Conservation (phyloP, 2,329 filamentous ascomycete genomes). For the Cladosporium oxysporum region DNA sequence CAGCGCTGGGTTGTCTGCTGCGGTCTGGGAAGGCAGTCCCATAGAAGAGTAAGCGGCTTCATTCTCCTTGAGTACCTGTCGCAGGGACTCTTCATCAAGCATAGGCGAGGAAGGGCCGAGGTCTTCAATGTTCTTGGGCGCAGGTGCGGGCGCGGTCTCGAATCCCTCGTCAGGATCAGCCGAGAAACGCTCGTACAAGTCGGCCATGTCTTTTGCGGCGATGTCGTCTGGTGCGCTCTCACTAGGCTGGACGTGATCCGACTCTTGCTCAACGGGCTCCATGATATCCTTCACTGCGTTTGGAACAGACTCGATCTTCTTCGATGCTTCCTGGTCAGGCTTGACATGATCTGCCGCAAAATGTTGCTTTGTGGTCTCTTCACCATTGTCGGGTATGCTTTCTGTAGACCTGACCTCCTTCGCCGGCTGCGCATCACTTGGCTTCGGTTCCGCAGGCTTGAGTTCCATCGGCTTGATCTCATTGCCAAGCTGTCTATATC, state of each 20-base stretch:
- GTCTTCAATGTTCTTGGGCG: neutral
- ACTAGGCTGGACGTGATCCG: neutral
- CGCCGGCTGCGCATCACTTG: neutral
- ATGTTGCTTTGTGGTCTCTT: neutral
- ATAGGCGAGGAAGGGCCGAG: constrained; percentile 3
- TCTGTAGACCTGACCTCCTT: neutral
- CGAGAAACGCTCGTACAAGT: neutral
- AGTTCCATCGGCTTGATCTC: constrained; percentile 18
- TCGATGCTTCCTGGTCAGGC: neutral
- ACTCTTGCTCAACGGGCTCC: neutral
- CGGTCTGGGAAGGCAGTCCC: constrained; percentile 14
- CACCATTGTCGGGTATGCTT: neutral
- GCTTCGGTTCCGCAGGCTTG: neutral
- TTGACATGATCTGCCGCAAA: neutral
- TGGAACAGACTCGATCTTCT: neutral
- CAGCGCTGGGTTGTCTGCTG: constrained; percentile 7
- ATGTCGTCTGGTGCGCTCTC: neutral
- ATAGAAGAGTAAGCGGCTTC: constrained; percentile 17
- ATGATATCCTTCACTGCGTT: no score
- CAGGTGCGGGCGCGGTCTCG: neutral
- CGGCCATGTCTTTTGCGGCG: neutral
- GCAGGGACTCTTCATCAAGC: constrained; percentile 5
- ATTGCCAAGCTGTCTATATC: constrained; percentile 24
- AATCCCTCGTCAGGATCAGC: neutral
- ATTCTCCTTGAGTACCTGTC: neutral